These are phyloP conservation scores for Aspergillus caelatus DNA, from an alignment of 2,329 filamentous ascomycete genomes.

Conservation along the genomic window DNA sequence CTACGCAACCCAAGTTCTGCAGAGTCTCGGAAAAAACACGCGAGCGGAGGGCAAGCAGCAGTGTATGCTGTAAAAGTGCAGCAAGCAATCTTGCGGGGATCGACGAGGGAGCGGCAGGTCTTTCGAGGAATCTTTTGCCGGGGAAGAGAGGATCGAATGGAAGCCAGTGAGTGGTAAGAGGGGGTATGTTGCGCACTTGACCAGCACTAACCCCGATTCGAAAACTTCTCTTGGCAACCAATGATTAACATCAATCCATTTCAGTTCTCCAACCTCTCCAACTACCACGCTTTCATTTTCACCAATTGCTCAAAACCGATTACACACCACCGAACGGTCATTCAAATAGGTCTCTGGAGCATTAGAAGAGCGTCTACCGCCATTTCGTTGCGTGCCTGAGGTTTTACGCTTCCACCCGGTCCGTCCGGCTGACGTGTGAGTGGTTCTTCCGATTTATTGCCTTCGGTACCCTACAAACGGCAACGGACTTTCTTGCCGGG, in stretches of 20 bases:
- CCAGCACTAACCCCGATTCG: slow-evolving; percentile 26
- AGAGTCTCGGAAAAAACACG: slow-evolving; percentile 18
- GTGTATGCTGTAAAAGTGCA: background rate
- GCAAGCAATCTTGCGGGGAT: slow-evolving; percentile 1
- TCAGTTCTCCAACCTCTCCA: background rate
- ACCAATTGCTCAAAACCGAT: background rate
- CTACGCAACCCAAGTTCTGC: slow-evolving; percentile 29
- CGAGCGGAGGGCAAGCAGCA: slow-evolving; percentile 3
- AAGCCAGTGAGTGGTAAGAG: slow-evolving; percentile 28
- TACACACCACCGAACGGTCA: background rate
- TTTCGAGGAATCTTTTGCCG: slow-evolving; percentile 29
- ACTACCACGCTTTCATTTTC: background rate
- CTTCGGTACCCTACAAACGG: slow-evolving; percentile 5
- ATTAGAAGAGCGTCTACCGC: background rate
- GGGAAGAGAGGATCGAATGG: slow-evolving; percentile 29
- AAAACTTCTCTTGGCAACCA: slow-evolving; percentile 29
- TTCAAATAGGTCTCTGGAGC: background rate
- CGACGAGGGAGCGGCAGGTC: slow-evolving; percentile 13
- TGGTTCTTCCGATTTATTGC: background rate
- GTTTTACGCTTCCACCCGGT: background rate
- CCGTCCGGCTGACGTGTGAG: slow-evolving; percentile 1
- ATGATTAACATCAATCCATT: background rate
- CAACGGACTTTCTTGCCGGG: background rate
- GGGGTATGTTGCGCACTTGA: slow-evolving; percentile 28
- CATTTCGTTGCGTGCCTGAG: background rate